phyloP scores from a whole-genome alignment of 1,139 yeast genomes.

The Yamadazyma dushanensis region DNA sequence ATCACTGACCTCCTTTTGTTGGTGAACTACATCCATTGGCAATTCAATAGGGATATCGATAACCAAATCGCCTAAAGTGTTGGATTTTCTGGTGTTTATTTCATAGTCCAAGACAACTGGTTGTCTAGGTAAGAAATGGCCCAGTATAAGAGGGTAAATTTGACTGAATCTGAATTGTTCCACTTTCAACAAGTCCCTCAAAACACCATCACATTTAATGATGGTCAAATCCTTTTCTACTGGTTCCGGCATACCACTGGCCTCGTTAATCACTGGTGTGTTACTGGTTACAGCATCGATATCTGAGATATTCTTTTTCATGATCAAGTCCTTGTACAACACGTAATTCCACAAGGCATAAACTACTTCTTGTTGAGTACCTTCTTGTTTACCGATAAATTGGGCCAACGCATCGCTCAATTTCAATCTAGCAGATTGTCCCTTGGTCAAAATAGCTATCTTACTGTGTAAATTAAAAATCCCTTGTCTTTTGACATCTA shows the following conservation, averaged over 20 bases:
- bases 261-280: conserved; percentile 19
- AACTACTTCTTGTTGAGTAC: conserved; percentile 84
- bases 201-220: conserved; percentile 64
- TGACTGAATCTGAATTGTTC: conserved; percentile 66
- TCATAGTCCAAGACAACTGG: conserved; percentile 79
- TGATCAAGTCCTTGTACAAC: conserved; percentile 67
- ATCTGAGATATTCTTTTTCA: conserved; percentile 33
- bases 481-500: conserved; percentile 84
- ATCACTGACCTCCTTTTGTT: conserved; percentile 41
- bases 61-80: conserved; percentile 78
- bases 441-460: conserved; percentile 79
- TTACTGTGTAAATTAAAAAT: conserved; percentile 62
- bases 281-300: conserved; percentile 40
- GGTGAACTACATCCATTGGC: conserved; percentile 42
- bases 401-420: conserved; percentile 64
- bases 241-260: conserved; percentile 16
- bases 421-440: conserved; percentile 60
- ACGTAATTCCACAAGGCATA: conserved; percentile 88
- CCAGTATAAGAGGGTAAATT: conserved; percentile 63
- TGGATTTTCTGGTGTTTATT: conserved; percentile 70
- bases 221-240: conserved; percentile 44
- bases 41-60: conserved; percentile 72
- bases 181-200: conserved; percentile 56
- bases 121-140: conserved; percentile 67
- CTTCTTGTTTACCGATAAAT: conserved; percentile 72